Percentiles rank a stretch among this genome's conserved stretches.
Conservation (phyloP, 306 rosid genomes). For the Cyclanthera cordifolia region DNA sequence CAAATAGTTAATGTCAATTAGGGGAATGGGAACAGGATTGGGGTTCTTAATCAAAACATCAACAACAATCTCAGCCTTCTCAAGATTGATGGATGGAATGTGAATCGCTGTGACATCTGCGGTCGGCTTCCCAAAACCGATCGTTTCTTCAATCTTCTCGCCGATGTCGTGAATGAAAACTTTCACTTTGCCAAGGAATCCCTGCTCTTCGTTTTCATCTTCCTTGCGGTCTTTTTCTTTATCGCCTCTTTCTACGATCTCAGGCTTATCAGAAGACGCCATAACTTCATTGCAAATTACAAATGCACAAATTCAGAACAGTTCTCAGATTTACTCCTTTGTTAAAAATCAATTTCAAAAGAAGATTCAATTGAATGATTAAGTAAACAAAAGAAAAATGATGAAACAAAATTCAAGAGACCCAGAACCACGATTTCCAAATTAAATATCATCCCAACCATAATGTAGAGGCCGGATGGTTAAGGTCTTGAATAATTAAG, state of each 20-base stretch:
- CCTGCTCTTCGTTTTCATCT: slow-evolving; percentile 37
- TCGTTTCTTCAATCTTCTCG: slow-evolving; percentile 74
- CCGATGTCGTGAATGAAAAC: slow-evolving; percentile 89
- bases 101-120: slow-evolving; percentile 68
- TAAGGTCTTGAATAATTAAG: too few species aligned
- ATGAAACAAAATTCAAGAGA: neutral
- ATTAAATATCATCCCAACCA: neutral
- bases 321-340: neutral
- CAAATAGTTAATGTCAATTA: slow-evolving; percentile 68
- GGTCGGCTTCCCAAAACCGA: slow-evolving; percentile 84
- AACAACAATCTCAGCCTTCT: slow-evolving; percentile 60
- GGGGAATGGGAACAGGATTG: slow-evolving; percentile 83
- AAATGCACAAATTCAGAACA: neutral
- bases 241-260: slow-evolving; percentile 42
- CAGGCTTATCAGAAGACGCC: slow-evolving; percentile 55
- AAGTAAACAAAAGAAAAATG: neutral
- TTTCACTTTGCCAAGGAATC: slow-evolving; percentile 77
- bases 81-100: slow-evolving; percentile 52
- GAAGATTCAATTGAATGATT: too few species aligned
- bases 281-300: slow-evolving; percentile 18
- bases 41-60: slow-evolving; percentile 89
- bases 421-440: neutral
- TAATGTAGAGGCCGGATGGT: too few species aligned
- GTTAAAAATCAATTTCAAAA: neutral
- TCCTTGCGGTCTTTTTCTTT: slow-evolving; percentile 40